These are phyloP conservation scores for Penicillium fuscoglaucum DNA, from an alignment of 2,329 filamentous ascomycete genomes.

Conservation along the genomic window DNA sequence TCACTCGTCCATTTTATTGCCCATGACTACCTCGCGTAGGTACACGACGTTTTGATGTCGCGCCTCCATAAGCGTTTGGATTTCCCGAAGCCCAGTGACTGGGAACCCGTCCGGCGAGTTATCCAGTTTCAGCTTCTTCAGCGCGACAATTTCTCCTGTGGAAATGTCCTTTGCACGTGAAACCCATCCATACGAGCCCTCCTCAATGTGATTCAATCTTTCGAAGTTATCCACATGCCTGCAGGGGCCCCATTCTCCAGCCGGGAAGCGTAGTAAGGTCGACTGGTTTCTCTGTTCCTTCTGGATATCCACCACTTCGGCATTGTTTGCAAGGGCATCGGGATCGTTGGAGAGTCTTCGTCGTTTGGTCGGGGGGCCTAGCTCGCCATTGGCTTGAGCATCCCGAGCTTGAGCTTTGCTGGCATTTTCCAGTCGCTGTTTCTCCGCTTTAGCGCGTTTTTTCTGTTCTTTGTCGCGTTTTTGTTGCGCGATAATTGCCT, in stretches of 20 bases:
- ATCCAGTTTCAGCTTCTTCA: constrained; percentile 93
- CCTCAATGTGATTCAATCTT: constrained; percentile 93
- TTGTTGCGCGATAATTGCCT: constrained; percentile 64
- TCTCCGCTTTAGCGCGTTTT: constrained; percentile 78
- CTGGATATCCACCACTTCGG: constrained; percentile 20
- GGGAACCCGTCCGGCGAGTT: constrained; percentile 77
- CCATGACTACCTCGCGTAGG: constrained; percentile 80
- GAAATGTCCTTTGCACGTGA: constrained; percentile 73
- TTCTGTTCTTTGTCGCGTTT: constrained; percentile 88
- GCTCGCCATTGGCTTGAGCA: constrained; percentile 30
- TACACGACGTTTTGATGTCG: constrained; percentile 79
- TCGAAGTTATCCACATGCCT: constrained; percentile 85
- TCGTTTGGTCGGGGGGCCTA: constrained; percentile 57
- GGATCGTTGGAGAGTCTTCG: constrained; percentile 60
- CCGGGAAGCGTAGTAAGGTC: constrained; percentile 70
- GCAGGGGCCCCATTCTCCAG: constrained; percentile 67
- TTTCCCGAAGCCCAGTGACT: constrained; percentile 89
- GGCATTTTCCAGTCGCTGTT: constrained; percentile 65
- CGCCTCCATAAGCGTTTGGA: constrained; percentile 82
- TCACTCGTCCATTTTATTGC: constrained; percentile 62
- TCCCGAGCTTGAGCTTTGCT: constrained; percentile 39
- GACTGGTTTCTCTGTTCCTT: constrained; percentile 42
- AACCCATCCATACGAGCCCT: constrained; percentile 94
- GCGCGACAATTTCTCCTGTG: constrained; percentile 78
- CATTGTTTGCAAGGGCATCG: constrained; percentile 25